Conservation (phyloP, 768 basidiomycete genomes). For the Pleurotus ostreatus region DNA sequence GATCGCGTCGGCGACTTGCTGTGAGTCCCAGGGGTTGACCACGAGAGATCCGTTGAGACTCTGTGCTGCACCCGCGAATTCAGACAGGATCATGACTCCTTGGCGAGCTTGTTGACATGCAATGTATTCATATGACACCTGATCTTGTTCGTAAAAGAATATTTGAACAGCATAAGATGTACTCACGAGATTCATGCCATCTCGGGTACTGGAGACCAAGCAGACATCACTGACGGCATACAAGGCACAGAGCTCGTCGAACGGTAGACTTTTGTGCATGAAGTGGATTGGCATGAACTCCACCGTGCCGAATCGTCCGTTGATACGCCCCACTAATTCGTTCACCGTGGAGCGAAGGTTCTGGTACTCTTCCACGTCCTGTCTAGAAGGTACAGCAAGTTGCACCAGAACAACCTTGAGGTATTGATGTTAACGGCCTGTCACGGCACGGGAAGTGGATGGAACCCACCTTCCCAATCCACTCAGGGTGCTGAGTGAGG, state of each 20-base stretch:
- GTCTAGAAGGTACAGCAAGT: conserved; percentile 94
- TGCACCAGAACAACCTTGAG: conserved; percentile 88
- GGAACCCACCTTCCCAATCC: conserved; percentile 85
- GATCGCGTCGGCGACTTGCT: conserved; percentile 96
- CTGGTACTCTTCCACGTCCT: conserved; percentile 99
- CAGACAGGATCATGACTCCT: conserved; percentile 96
- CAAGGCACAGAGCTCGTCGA: conserved; percentile 96
- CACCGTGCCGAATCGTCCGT: conserved; percentile 97
- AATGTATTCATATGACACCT: conserved; percentile 99
- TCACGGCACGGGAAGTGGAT: not conserved
- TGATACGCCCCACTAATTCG: conserved; percentile 97
- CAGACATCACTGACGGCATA: conserved; percentile 97
- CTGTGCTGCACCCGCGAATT: conserved; percentile 97
- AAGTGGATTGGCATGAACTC: conserved; percentile 99
- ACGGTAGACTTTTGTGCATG: conserved; percentile 92
- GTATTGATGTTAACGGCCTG: not conserved
- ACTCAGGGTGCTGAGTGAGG: conserved; percentile 96
- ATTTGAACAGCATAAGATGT: too few species aligned
- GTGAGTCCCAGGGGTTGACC: conserved; percentile 99
- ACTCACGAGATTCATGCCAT: conserved; percentile 97
- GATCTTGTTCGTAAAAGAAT: not conserved
- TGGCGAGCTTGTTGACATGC: conserved; percentile 91
- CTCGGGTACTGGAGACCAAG: conserved; percentile 89
- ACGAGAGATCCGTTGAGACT: conserved; percentile 93
- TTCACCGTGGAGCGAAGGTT: conserved; percentile 94